A percentile compares a stretch with the other conserved stretches of the same genome.
Conservation (phyloP, 192 early-diverging fungal genomes). For the Rhizoclosmatium sp. region DNA sequence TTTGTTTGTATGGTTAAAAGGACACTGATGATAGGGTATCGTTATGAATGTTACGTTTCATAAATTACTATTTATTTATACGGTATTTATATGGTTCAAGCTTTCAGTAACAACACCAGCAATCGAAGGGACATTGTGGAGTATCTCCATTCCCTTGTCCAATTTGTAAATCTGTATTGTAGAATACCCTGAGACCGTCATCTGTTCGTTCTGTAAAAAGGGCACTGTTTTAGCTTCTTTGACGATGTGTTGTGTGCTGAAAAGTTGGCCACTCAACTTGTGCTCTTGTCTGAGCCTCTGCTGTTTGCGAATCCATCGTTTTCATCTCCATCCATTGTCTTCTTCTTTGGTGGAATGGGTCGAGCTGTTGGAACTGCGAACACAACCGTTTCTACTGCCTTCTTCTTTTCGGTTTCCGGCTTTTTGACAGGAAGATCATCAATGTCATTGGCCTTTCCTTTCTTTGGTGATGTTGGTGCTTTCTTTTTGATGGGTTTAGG, state of each 20-base stretch:
- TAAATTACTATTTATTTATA: background rate
- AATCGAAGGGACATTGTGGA: conserved; percentile 35
- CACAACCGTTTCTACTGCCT: conserved; percentile 14
- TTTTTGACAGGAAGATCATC: background rate
- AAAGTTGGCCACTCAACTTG: background rate
- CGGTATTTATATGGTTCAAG: background rate
- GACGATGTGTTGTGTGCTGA: background rate
- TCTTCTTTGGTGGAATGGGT: conserved; percentile 17
- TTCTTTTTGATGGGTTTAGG: background rate
- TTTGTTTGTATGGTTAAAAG: background rate
- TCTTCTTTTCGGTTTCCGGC: background rate
- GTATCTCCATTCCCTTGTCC: conserved; percentile 26
- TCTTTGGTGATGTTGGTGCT: background rate
- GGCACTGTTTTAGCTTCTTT: background rate
- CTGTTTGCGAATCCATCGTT: conserved; percentile 16
- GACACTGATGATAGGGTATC: background rate
- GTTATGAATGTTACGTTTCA: background rate
- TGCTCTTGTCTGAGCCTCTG: background rate
- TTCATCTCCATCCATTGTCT: conserved; percentile 2
- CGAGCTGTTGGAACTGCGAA: conserved; percentile 19
- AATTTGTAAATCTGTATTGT: conserved; percentile 29
- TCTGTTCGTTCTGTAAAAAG: conserved; percentile 7
- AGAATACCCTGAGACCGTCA: conserved; percentile 30
- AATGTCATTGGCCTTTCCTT: background rate
- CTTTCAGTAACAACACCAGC: conserved; percentile 36